Conservation (phyloP, 2,329 filamentous ascomycete species). For the Arthroderma sp. region DNA sequence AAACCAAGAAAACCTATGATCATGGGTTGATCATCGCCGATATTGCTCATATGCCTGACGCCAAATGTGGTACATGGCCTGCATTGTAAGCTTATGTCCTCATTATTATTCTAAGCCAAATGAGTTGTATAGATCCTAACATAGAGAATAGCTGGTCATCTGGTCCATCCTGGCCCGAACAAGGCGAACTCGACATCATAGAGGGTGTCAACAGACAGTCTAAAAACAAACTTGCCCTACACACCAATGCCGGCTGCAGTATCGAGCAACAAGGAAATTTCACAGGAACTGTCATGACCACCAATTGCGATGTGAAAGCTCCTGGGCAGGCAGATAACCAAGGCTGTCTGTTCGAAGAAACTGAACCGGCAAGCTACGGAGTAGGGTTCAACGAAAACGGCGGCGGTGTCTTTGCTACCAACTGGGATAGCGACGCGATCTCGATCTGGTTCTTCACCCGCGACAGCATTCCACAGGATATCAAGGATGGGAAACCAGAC, state of each 20-base stretch:
- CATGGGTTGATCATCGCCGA: constrained; percentile 60
- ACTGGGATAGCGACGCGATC: constrained; percentile 63
- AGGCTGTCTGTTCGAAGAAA: constrained; percentile 45
- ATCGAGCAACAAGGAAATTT: constrained; percentile 40
- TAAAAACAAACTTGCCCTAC: constrained; percentile 52
- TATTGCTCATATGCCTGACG: constrained; percentile 58
- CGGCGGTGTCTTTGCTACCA: constrained; percentile 60
- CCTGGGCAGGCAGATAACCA: constrained; percentile 30
- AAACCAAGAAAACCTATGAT: constrained; percentile 50
- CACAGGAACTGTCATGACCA: constrained; percentile 33
- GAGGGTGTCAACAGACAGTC: constrained; percentile 57
- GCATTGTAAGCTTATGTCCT: constrained; percentile 38
- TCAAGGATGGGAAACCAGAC: constrained; percentile 46
- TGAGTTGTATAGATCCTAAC: constrained; percentile 4
- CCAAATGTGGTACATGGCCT: constrained; percentile 60
- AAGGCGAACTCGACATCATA: constrained; percentile 68
- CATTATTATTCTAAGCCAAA: background rate
- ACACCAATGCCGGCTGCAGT: constrained; percentile 49
- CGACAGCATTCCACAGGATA: constrained; percentile 50
- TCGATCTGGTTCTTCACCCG: constrained; percentile 73
- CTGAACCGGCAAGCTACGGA: constrained; percentile 44
- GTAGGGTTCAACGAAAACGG: constrained; percentile 55
- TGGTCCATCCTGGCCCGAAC: constrained; percentile 54
- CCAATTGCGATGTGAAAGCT: constrained; percentile 45
- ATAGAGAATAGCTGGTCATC: constrained; percentile 36